Base-by-base conservation (phyloP, 2,329 filamentous ascomycete genomes). In the Cercospora sp. region DNA sequence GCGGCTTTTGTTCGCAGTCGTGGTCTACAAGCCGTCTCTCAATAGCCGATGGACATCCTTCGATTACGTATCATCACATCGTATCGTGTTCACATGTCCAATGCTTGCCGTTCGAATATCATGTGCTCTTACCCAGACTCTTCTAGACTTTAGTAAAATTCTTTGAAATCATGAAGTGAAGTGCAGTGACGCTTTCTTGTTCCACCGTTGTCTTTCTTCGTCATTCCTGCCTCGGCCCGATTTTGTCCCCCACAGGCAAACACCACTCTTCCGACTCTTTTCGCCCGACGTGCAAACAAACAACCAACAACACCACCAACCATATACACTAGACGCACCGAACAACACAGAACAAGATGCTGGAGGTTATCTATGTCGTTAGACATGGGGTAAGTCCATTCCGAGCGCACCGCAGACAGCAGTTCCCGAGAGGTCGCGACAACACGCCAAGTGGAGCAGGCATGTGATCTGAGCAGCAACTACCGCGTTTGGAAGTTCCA, bases 291-390 rank as follows among this genome's bases (percentile, higher is more conserved):
- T 12, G 31, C 55, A 33, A 33, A 59, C 28, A 36, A 13, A 23
- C 23, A 55, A 59, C 3, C 28, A 59, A 59, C 18, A 13, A 8
- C 55, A 33, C 7, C 16, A 59, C 12, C 26, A 13, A 5, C 30
- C 5, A 58, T 58, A 58, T 33, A 58, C 16, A 30, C 53, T n/a
- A 58, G 20, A 30, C 16, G 7, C 53, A 30, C 23, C 13, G 9
- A 10, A 9, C 30, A n/a, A 59, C 23, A 33, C 30, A 59, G 30
- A 13, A 13, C 55, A 72, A 70, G 51, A 80, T 80, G 79, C 72
- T 85, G 67, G 82, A 85, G 73, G 78, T 78, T 12, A 82, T 85
- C 67, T 84, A 85, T 73, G 78, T 85, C 63, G 80, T 83, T 28
- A 77, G 83, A 60, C 83, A 85, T 74, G 83, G 82, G 31, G 83